Evolutionary conservation across 2,329 filamentous ascomycete species (phyloP).

Genomic region (Lasiodiplodia gonubiensis): DNA sequence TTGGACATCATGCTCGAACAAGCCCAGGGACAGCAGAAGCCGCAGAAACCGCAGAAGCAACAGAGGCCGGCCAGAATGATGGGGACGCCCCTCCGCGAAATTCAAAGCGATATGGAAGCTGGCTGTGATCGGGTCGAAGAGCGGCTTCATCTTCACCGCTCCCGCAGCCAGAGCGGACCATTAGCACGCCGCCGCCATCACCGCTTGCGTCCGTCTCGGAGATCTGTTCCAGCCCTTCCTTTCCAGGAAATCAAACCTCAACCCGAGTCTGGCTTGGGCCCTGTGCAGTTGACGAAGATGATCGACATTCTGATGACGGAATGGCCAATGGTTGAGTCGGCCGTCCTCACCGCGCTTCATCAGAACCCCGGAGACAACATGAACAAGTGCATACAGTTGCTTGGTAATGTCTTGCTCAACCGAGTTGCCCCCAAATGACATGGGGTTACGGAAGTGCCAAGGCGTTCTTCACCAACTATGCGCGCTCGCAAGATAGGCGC

Average conservation of each 20-base stretch:
- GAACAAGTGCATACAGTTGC: conserved; percentile 7
- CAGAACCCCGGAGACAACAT: conserved; percentile 14
- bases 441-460: background rate
- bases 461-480: background rate
- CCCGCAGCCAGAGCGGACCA: conserved; percentile 15
- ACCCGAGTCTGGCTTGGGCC: background rate
- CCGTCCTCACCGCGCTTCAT: conserved; percentile 6
- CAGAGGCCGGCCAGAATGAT: background rate
- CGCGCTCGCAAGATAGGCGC: background rate
- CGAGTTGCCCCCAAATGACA: background rate
- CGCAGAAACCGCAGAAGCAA: background rate
- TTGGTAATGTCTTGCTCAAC: conserved; percentile 8
- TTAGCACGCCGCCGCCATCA: conserved; percentile 4
- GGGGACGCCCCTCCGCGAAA: background rate
- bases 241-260: background rate
- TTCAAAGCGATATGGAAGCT: conserved; percentile 10
- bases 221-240: conserved; percentile 1
- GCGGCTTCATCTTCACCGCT: conserved; percentile 8
- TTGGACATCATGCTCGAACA: conserved; percentile 26
- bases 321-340: conserved; percentile 22
- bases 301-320: conserved; percentile 24
- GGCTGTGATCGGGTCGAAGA: conserved; percentile 2
- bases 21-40: background rate
- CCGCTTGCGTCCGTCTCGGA: conserved; percentile 8
- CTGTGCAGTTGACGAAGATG: conserved; percentile 17